These are phyloP conservation scores for Pholiota molesta DNA, from an alignment of 768 basidiomycete genomes.

Conservation along the genomic window DNA sequence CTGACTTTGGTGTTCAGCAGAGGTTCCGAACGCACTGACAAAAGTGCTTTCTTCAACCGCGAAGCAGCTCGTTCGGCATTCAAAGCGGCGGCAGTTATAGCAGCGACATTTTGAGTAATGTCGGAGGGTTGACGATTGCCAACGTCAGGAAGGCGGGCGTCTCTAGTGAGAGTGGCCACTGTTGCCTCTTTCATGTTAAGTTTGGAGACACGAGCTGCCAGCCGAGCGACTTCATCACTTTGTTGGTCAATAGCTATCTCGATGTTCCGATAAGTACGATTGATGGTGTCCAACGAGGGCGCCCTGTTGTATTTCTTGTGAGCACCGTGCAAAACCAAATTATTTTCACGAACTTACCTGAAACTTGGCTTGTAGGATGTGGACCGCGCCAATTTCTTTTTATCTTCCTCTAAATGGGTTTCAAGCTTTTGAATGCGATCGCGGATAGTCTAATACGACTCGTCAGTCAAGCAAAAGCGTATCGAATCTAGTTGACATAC, in stretches of 20 bases:
- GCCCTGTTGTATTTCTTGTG: conserved; percentile 49
- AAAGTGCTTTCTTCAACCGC: conserved; percentile 67
- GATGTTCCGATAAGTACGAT: conserved; percentile 85
- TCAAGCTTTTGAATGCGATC: conserved; percentile 83
- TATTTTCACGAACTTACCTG: conserved; percentile 45
- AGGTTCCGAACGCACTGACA: conserved; percentile 63
- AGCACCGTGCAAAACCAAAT: neutral
- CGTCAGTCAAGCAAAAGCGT: conserved; percentile 7
- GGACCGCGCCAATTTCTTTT: conserved; percentile 66
- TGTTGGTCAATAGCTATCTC: conserved; percentile 71
- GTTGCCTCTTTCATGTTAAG: conserved; percentile 42
- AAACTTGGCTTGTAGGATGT: conserved; percentile 64
- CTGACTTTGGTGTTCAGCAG: conserved; percentile 63
- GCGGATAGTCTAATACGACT: conserved; percentile 54
- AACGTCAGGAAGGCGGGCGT: conserved; percentile 44
- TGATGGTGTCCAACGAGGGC: conserved; percentile 84
- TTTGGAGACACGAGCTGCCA: conserved; percentile 55
- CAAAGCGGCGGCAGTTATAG: conserved; percentile 78
- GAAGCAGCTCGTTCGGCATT: conserved; percentile 79
- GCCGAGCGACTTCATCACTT: conserved; percentile 50
- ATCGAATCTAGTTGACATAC: conserved; percentile 42
- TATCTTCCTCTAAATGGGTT: conserved; percentile 65
- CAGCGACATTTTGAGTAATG: conserved; percentile 68
- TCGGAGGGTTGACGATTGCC: conserved; percentile 41
- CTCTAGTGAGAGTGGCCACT: conserved; percentile 26